Percentiles rank a stretch among this genome's conserved stretches.
These are phyloP conservation scores for Jackrogersella multiformis DNA, from an alignment of 495 filamentous ascomycete species.

Conservation along the genomic window DNA sequence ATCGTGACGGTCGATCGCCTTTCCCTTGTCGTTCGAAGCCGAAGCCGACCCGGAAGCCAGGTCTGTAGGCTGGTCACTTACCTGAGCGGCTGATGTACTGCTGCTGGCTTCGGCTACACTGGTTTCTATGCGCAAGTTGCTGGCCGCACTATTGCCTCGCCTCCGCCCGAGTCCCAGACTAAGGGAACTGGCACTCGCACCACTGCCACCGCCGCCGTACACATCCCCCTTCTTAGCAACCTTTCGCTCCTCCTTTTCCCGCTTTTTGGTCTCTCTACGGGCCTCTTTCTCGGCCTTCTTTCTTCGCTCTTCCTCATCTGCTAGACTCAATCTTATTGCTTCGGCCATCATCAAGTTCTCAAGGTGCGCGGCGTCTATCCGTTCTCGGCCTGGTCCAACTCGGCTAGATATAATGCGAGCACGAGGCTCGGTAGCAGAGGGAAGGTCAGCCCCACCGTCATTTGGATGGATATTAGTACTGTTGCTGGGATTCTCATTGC, in stretches of 20 bases:
- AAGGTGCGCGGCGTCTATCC: constrained; percentile 64
- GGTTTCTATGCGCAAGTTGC: constrained; percentile 58
- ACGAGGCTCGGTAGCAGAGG: constrained; percentile 41
- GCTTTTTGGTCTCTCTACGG: constrained; percentile 81
- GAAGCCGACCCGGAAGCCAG: constrained; percentile 22
- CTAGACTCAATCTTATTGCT: constrained; percentile 87
- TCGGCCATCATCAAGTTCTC: constrained; percentile 99
- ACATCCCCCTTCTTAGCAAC: constrained; percentile 68
- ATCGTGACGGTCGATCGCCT: constrained; percentile 72
- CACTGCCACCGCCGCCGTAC: constrained; percentile 59
- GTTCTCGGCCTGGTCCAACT: constrained; percentile 27
- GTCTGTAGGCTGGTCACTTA: constrained; percentile 18
- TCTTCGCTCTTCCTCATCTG: constrained; percentile 88
- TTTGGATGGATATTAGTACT: constrained; percentile 45
- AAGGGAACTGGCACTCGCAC: constrained; percentile 62
- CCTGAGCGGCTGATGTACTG: constrained; percentile 14
- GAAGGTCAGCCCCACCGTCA: constrained; percentile 43
- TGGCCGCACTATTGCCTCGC: constrained; percentile 64
- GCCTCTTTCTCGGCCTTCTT: constrained; percentile 82
- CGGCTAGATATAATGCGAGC: constrained; percentile 29
- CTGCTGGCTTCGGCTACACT: constrained; percentile 46
- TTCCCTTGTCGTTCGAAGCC: constrained; percentile 74
- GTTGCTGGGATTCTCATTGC: constrained; percentile 42
- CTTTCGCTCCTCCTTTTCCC: constrained; percentile 85
- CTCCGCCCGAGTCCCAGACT: constrained; percentile 61